Evolutionary conservation across 2,329 filamentous ascomycete genomes (phyloP), one percentile per base, ranked within the genome.

Genomic region (Aspergillus hortae): DNA sequence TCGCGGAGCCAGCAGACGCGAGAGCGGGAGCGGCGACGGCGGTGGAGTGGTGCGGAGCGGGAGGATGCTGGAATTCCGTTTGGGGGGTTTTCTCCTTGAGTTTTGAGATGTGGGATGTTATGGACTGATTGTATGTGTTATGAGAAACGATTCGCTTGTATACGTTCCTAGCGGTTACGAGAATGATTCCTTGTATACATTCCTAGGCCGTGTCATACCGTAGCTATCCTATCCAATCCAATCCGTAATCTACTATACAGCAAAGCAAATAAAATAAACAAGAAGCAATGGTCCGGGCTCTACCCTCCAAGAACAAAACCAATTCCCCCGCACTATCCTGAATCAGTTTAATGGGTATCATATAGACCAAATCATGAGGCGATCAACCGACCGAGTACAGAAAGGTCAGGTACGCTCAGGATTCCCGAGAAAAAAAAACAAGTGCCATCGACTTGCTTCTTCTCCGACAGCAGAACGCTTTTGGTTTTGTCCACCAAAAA

Each of bases 31-130:
- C 52, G 58, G 32, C 49, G 60, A 47, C 56, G 61, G 40, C 44
- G 61, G 21, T 61, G 57, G 58, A 59, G 55, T 50, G 58, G 54
- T 27, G 57, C 54, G 6, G 57, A 56, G 44, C 48, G 57, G 40
- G 53, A 57, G 33, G 49, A 57, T 35, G 43, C 48, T 33, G 46
- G 53, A n/a, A n/a, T 47, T 41, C 30, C 43, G 36, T 48, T 53
- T 43, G 33, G 48, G 35, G 46, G 46, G 32, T 44, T 47, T 4
- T 51, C 45, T 14, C 41, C 44, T 19, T 56, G n/a, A 9, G 23
- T 1, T 6, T 23, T 17, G 33, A 3, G 38, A 35, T 33, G 35
- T 42, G 25, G 43, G 30, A n/a, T 30, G 14, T 25, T 32, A 43
- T 43, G 40, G 40, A 23, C 17, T 12, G 40, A 43, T 14, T 21